Evolutionary conservation across 2,329 filamentous ascomycete genomes (phyloP).

Genomic region (Nothomitra cinnamomea): DNA sequence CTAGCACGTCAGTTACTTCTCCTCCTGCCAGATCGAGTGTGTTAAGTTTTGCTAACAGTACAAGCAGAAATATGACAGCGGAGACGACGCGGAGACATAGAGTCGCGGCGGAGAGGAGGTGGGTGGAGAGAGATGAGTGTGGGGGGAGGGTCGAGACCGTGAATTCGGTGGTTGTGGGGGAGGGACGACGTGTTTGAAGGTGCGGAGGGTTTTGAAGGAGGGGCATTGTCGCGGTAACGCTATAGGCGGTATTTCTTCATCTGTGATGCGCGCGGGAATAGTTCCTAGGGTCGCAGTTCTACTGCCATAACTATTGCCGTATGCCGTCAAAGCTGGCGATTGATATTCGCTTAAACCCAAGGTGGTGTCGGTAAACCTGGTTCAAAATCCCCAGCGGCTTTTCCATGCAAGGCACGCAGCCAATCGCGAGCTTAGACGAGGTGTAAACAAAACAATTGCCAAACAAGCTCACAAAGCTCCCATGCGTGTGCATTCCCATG

Average conservation of each 20-base stretch:
- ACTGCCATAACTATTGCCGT: too few species aligned
- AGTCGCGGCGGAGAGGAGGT: conserved; percentile 25
- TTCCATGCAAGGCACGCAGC: not conserved
- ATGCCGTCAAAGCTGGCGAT: too few species aligned
- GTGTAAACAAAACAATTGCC: not conserved
- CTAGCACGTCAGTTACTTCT: conserved; percentile 15
- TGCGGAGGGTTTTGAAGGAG: conserved; percentile 25
- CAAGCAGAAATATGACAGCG: conserved; percentile 23
- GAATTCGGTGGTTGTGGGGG: conserved; percentile 81
- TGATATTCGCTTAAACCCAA: too few species aligned
- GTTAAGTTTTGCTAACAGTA: conserved; percentile 21
- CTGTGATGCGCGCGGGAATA: too few species aligned
- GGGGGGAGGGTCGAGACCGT: conserved; percentile 66
- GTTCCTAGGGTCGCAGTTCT: too few species aligned
- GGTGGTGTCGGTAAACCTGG: too few species aligned
- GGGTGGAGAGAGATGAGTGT: conserved; percentile 28
- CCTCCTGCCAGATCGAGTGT: conserved; percentile 16
- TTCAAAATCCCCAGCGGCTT: too few species aligned
- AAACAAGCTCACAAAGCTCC: not conserved
- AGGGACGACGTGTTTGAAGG: conserved; percentile 49
- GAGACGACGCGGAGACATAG: conserved; percentile 28
- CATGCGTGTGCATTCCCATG: not conserved
- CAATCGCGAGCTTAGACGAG: not conserved
- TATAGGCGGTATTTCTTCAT: too few species aligned
- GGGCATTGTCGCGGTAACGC: too few species aligned